Conservation (phyloP, 495 filamentous ascomycete species). For the Hypoxylon fuscum region DNA sequence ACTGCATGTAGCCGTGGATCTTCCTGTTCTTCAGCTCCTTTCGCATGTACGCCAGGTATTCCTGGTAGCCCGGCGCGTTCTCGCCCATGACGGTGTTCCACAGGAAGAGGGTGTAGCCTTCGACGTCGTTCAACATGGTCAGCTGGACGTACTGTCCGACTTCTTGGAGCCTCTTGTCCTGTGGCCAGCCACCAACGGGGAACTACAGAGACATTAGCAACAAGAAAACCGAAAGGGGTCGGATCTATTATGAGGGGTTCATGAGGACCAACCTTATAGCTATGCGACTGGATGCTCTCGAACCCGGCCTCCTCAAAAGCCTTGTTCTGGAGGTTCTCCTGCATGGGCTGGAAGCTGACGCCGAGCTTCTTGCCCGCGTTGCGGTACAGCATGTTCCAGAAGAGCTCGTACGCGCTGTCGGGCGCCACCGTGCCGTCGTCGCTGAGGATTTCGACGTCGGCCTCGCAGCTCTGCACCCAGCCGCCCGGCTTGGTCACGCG, state of each 20-base stretch:
- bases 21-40: constrained; percentile 27
- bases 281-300: constrained; percentile 54
- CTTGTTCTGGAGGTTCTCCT: constrained; percentile 59
- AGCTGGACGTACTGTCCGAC: constrained; percentile 36
- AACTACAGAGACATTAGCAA: constrained; percentile 14
- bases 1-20: constrained; percentile 37
- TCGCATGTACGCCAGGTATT: constrained; percentile 24
- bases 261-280: constrained; percentile 33
- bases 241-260: too few relatives aligned
- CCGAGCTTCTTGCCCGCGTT: constrained; percentile 38
- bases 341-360: constrained; percentile 31
- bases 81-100: constrained; percentile 35
- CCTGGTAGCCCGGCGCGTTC: constrained; percentile 27
- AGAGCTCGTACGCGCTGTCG: constrained; percentile 52
- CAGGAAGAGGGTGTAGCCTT: constrained; percentile 36
- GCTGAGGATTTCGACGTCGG: constrained; percentile 34
- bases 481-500: constrained; percentile 36
- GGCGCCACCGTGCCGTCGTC: constrained; percentile 44
- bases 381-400: constrained; percentile 46
- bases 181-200: constrained; percentile 35
- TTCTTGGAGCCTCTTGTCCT: constrained; percentile 65
- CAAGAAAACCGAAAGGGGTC: background rate
- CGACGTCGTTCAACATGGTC: constrained; percentile 36
- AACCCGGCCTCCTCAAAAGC: constrained; percentile 67
- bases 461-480: constrained; percentile 44